A percentile compares a stretch with the other conserved stretches of the same genome.
Evolutionary conservation across 306 rosid genomes (phyloP).

Genomic region (Cucurbita pepo): DNA sequence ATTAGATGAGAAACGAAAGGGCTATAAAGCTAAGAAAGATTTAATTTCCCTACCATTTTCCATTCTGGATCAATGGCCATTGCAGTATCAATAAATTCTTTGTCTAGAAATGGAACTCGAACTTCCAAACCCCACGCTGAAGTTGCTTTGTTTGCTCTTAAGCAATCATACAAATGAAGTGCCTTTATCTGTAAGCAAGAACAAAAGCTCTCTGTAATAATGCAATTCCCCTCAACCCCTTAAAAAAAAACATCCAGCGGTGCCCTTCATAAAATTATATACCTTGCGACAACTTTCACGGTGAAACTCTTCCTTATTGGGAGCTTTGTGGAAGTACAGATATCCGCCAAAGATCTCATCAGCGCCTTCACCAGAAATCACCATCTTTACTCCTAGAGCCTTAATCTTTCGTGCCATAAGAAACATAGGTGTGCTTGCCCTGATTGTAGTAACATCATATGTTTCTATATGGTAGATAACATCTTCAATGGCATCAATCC

Average conservation of each 20-base stretch:
- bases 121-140: constrained; percentile 98
- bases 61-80: constrained; percentile 74
- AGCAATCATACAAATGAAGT: constrained; percentile 73
- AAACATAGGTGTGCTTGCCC: constrained; percentile 98
- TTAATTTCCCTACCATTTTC: constrained; percentile 40
- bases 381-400: constrained; percentile 90
- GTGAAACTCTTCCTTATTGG: constrained; percentile 93
- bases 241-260: neutral
- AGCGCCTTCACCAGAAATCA: constrained; percentile 92
- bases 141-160: constrained; percentile 80
- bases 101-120: constrained; percentile 85
- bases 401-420: constrained; percentile 93
- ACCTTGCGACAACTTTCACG: constrained; percentile 92
- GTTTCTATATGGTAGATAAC: constrained; percentile 88
- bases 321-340: constrained; percentile 94
- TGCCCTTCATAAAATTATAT: neutral
- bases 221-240: neutral
- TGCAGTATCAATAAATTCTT: constrained; percentile 58
- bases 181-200: constrained; percentile 62
- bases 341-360: constrained; percentile 97
- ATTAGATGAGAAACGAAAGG: neutral
- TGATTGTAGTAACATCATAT: constrained; percentile 85
- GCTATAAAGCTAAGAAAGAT: neutral
- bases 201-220: neutral
- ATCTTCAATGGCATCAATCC: constrained; percentile 91